These are phyloP conservation scores for Zygotorulaspora sp. DNA, from an alignment of 805 yeast genomes.

Conservation along the genomic window DNA sequence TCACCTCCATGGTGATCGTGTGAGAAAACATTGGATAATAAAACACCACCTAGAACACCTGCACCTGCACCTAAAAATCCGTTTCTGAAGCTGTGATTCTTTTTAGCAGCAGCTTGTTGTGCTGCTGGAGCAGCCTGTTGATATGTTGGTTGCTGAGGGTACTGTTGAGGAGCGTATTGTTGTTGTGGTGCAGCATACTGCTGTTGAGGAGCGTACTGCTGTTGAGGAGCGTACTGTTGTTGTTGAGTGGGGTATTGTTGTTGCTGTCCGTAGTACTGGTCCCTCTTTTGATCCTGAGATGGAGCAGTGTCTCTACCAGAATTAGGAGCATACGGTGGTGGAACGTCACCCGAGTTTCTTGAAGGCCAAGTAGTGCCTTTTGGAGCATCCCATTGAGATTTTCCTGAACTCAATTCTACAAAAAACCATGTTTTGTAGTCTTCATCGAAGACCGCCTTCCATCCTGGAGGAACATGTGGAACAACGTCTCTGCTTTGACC, in stretches of 20 bases:
- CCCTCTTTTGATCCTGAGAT: constrained; percentile 14
- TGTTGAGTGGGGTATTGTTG: constrained; percentile 25
- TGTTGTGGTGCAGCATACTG: constrained; percentile 24
- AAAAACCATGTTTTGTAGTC: constrained; percentile 72
- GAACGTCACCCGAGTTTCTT: constrained; percentile 22
- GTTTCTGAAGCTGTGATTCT: constrained; percentile 34
- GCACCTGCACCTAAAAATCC: constrained; percentile 51
- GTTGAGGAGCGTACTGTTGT: constrained; percentile 25
- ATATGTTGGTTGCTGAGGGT: constrained; percentile 14
- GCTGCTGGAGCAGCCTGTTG: constrained; percentile 24
- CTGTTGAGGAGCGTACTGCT: constrained; percentile 21
- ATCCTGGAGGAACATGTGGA: constrained; percentile 60
- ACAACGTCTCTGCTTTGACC: constrained; percentile 34
- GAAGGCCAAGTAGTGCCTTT: constrained; percentile 45
- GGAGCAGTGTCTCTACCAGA: constrained; percentile 19
- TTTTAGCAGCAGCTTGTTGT: constrained; percentile 34
- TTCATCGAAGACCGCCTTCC: constrained; percentile 72
- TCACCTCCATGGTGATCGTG: constrained; percentile 25
- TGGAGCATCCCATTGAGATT: constrained; percentile 92
- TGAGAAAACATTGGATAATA: constrained; percentile 44
- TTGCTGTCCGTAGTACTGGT: constrained; percentile 19
- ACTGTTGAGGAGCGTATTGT: constrained; percentile 27
- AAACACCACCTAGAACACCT: constrained; percentile 59
- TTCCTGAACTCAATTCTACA: constrained; percentile 65
- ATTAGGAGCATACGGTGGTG: constrained; percentile 39